Conservation (phyloP, 2,329 filamentous ascomycete species). For the Aureobasidium uvarum region DNA sequence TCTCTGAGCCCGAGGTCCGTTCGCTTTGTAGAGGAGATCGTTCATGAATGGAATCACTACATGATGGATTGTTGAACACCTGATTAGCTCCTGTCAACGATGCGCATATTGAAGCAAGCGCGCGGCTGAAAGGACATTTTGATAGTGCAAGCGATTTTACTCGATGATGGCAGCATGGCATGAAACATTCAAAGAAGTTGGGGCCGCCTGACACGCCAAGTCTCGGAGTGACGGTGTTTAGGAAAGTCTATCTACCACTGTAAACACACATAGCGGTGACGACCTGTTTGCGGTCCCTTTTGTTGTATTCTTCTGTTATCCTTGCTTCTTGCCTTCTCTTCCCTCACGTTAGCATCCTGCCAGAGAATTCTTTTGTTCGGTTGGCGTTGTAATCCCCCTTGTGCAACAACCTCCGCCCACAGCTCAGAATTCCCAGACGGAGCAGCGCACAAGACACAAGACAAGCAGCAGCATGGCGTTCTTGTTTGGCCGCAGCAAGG, state of each 20-base stretch:
- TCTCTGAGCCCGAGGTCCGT: neutral
- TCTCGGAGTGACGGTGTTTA: conserved; percentile 12
- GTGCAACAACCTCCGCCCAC: neutral
- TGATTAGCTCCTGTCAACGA: neutral
- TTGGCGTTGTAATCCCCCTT: neutral
- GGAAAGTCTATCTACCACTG: conserved; percentile 3
- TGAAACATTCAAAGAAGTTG: conserved; percentile 1
- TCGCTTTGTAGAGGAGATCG: neutral
- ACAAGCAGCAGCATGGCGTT: conserved; percentile 63
- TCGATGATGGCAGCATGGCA: conserved; percentile 8
- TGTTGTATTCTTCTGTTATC: neutral
- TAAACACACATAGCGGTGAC: conserved; percentile 23
- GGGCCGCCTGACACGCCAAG: neutral
- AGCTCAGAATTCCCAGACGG: neutral
- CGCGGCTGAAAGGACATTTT: neutral
- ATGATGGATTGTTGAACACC: too few species aligned
- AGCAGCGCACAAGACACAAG: conserved; percentile 13
- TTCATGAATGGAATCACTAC: too few species aligned
- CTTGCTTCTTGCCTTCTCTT: conserved; percentile 6
- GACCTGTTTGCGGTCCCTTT: conserved; percentile 7
- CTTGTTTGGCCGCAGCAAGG: conserved; percentile 62
- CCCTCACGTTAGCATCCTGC: neutral
- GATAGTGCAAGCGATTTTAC: neutral
- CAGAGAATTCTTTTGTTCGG: neutral
- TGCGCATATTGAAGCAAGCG: neutral